Evolutionary conservation across 1,139 yeast species (phyloP).

Genomic region (Nakaseomyces glabratus): DNA sequence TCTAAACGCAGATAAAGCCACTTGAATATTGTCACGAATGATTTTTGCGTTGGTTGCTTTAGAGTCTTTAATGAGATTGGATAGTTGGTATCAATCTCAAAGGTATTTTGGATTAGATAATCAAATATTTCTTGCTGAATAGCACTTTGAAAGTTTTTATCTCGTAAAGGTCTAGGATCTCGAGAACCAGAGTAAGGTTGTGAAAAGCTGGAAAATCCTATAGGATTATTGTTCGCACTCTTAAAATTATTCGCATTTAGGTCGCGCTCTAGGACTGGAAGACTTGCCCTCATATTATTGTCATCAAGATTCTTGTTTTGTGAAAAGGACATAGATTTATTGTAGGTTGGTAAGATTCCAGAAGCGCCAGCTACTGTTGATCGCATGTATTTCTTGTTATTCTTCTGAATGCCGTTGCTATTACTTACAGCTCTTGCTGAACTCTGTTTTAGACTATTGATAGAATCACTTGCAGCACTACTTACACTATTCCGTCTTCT

Average conservation of each 20-base stretch:
- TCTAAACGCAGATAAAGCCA: conserved; percentile 71
- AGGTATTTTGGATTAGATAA: conserved; percentile 52
- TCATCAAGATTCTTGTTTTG: neutral
- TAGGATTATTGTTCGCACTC: conserved; percentile 2
- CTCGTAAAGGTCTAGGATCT: conserved; percentile 76
- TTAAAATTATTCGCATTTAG: neutral
- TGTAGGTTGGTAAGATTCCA: neutral
- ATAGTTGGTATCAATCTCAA: conserved; percentile 67
- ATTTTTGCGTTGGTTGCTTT: conserved; percentile 79
- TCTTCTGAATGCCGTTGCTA: neutral
- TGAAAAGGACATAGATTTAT: neutral
- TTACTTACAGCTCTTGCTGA: neutral
- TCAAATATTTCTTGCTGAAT: conserved; percentile 61
- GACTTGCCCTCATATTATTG: conserved; percentile 2
- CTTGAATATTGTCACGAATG: conserved; percentile 68
- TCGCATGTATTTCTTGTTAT: conserved; percentile 11
- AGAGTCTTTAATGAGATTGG: conserved; percentile 58
- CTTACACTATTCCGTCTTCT: conserved; percentile 20
- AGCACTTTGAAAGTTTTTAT: conserved; percentile 53
- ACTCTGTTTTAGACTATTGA: conserved; percentile 14
- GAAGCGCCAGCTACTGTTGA: conserved; percentile 14
- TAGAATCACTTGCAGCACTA: conserved; percentile 21
- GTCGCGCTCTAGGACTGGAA: conserved; percentile 3
- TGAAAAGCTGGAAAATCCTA: conserved; percentile 2
- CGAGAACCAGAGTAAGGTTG: conserved; percentile 17